Evolutionary conservation across 2,329 filamentous ascomycete genomes (phyloP), one percentile per base, ranked within the genome.

Genomic region (Dactylellina leptospora): DNA sequence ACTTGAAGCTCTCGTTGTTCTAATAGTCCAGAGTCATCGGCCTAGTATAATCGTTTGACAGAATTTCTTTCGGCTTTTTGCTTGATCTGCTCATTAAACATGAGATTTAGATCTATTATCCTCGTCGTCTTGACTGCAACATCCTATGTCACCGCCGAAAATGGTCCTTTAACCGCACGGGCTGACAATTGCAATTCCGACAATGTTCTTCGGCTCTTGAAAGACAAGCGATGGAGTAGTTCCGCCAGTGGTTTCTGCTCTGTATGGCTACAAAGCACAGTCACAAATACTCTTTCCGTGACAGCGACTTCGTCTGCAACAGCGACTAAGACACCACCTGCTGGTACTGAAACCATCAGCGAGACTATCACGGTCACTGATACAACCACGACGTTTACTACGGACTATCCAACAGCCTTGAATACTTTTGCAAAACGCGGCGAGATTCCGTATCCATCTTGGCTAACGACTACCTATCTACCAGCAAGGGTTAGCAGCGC

Each of bases 171-270:
- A 6, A 9, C 48, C 1, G 47, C 45, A 13, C 33, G 58, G 40
- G 20, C 33, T 1, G 30, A 33, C 30, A 28, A 27, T 11, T 63
- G 59, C 23, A 30, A 63, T 20, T 45, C 59, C 4, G 59, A 63
- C 10, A 63, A 63, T n/a, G 11, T 53, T 4, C 47, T 62, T 6
- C 47, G 58, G 4, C 33, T 23, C 23, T 30, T 62, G 2, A 47
- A 30, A 25, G 33, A 62, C 33, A 62, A 40, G 16, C 45, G 33
- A 13, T 62, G 53, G 5, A 62, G 58, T 18, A 53, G 33, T 13
- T 53, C 58, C 10, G 58, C 47, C 4, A 62, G 45, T 13, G 16
- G 33, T n/a, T 62, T 62, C 47, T 62, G 58, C 22, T 62, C 58
- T 9, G 38, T n/a, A n/a, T 63, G 33, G 36, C 18, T 63, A 2